These are phyloP conservation scores for Triticum urartu DNA, from an alignment of 176 grass and related monocot genomes.

Conservation along the genomic window DNA sequence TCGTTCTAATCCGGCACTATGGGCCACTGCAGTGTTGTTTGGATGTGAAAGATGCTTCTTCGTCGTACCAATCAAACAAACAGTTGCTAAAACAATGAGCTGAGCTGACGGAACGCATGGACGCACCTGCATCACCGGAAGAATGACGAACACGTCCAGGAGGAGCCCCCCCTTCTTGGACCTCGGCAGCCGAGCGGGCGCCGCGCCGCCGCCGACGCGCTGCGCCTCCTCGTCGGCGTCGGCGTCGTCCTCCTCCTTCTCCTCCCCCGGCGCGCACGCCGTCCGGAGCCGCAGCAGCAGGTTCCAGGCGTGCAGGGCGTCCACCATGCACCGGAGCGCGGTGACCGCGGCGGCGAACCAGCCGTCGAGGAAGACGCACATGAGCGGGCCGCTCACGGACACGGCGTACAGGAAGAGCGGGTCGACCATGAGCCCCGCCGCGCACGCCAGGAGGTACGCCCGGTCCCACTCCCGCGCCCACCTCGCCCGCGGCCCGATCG, in stretches of 20 bases:
- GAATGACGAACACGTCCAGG: conserved; percentile 41
- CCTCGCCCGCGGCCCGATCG: background rate
- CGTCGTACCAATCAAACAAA: background rate
- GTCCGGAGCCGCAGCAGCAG: background rate
- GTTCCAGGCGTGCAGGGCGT: conserved; percentile 64
- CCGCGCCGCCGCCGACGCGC: background rate
- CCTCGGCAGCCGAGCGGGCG: background rate
- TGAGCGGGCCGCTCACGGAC: conserved; percentile 55
- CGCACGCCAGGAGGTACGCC: conserved; percentile 69
- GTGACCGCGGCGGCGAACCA: conserved; percentile 77
- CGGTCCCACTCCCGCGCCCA: conserved; percentile 69
- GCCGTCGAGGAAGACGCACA: conserved; percentile 88
- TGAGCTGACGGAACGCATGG: too few species aligned
- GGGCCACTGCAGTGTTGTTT: background rate
- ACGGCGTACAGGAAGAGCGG: conserved; percentile 84
- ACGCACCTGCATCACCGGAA: conserved; percentile 53
- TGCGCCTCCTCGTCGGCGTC: conserved; percentile 17
- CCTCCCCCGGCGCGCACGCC: background rate
- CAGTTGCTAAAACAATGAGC: background rate
- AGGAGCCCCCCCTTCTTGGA: conserved; percentile 7
- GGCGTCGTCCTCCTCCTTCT: background rate
- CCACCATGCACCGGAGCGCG: conserved; percentile 62
- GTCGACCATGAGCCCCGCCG: conserved; percentile 72
- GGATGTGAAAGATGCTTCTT: background rate
- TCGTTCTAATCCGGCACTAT: background rate